Conservation (phyloP, 2,329 filamentous ascomycete species). For the Nothomitra cinnamomea region DNA sequence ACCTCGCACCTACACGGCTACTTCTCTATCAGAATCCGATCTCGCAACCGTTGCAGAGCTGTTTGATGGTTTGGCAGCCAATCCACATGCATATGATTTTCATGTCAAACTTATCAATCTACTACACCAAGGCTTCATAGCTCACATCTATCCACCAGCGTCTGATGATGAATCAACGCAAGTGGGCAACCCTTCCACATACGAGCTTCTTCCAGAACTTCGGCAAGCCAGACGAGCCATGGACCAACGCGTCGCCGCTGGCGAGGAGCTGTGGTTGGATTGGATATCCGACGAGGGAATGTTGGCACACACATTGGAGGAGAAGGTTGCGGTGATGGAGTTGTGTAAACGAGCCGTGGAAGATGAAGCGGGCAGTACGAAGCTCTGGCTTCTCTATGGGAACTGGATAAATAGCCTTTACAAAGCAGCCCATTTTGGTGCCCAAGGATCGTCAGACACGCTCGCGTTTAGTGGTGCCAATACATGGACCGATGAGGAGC, state of each 20-base stretch:
- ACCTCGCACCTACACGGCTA: constrained; percentile 25
- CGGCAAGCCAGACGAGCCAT: constrained; percentile 37
- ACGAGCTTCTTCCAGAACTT: constrained; percentile 27
- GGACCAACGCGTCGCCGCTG: constrained; percentile 48
- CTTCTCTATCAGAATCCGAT: constrained; percentile 26
- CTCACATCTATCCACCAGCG: constrained; percentile 20
- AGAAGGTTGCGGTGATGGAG: constrained; percentile 53
- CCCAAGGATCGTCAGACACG: constrained; percentile 31
- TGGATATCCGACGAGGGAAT: constrained; percentile 57
- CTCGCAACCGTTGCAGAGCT: constrained; percentile 27
- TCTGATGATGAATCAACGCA: constrained; percentile 12
- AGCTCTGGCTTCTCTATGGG: constrained; percentile 61
- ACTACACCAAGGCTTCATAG: constrained; percentile 30
- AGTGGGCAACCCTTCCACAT: constrained; percentile 21
- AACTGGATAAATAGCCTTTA: constrained; percentile 62
- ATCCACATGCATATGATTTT: constrained; percentile 31
- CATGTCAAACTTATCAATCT: constrained; percentile 30
- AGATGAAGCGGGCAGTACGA: constrained; percentile 57
- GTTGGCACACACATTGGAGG: constrained; percentile 43
- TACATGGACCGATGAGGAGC: constrained; percentile 46
- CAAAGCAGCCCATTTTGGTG: constrained; percentile 40
- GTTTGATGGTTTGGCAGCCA: constrained; percentile 25
- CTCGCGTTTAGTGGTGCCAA: constrained; percentile 16
- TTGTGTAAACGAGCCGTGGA: constrained; percentile 51
- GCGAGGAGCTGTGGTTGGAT: constrained; percentile 62